Evolutionary conservation across 208 protist species (phyloP), one percentile per base, ranked within the genome.

Genomic region (Crithidia fasciculata): DNA sequence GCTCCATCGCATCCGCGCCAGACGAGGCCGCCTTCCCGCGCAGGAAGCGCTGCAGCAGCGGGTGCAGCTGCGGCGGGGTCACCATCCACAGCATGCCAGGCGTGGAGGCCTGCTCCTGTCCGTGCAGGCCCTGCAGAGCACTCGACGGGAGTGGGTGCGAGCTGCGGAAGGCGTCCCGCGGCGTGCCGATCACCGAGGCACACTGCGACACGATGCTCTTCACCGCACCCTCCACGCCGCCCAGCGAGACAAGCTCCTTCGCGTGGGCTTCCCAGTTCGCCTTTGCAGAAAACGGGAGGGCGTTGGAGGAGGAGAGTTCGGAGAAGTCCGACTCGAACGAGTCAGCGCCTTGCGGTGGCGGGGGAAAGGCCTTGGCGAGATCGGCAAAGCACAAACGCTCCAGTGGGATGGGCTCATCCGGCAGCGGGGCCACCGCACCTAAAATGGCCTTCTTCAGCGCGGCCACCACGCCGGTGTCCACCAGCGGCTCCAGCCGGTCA

Each of bases 351-450:
- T 91, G 83, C 53, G 86, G 85, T 12, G 87, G 76, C 8, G 88
- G 85, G 2, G 92, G 92, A 53, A 95, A 85, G 50, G 87, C 86
- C 28, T 87, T 87, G 52, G 67, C 55, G 12, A 96, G 12, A 61
- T 96, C 90, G 10, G 87, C 89, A 53, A 96, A 95, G 82, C 88
- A 96, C n/a, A 96, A 85, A 5, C 92, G 88, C 82, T 96, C 90
- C 4, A 83, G 71, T 36, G 69, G 72, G 45, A 37, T 61, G 18
- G 68, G 68, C 47, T 64, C 78, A 0, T 40, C 45, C 1, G 39
- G 37, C 44, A 69, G 56, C 61, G 60, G 66, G 10, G 61, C 58
- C 69, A 74, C 58, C 12, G 37, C 60, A 15, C 86, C 86, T 15
- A 96, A 82, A 16, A 95, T 76, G 5, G 83, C 76, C 40, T 91